Percentiles rank a stretch among this genome's conserved stretches.
Evolutionary conservation across 805 yeast genomes (phyloP).

Genomic region (Sungouiella thailandica): DNA sequence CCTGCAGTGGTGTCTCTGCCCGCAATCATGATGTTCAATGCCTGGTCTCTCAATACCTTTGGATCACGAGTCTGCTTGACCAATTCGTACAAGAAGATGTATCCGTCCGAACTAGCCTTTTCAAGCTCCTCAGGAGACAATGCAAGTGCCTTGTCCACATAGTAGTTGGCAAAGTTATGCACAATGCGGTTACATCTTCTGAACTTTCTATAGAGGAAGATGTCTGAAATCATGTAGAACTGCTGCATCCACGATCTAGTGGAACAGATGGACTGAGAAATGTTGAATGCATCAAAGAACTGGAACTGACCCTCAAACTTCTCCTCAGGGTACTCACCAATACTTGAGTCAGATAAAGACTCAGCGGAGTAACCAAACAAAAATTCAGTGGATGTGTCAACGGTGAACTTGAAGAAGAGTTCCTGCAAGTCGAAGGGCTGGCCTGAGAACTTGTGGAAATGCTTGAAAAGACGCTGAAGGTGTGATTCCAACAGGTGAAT

Average conservation of each 20-base stretch:
- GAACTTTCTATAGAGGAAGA: conserved; percentile 2
- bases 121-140: conserved; percentile 7
- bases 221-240: conserved; percentile 3
- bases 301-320: conserved; percentile 7
- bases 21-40: conserved; percentile 13
- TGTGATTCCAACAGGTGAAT: conserved; percentile 30
- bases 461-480: conserved; percentile 22
- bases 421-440: conserved; percentile 11
- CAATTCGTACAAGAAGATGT: conserved; percentile 11
- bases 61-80: conserved; percentile 11
- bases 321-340: conserved; percentile 4
- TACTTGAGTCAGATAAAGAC: conserved; percentile 3
- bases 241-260: conserved; percentile 10
- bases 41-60: conserved; percentile 10
- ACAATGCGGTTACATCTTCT: conserved; percentile 4
- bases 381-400: conserved; percentile 14
- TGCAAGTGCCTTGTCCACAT: conserved; percentile 6
- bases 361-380: conserved; percentile 11
- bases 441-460: conserved; percentile 10
- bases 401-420: conserved; percentile 10
- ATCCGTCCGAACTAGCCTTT: conserved; percentile 3
- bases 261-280: conserved; percentile 6
- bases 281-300: conserved; percentile 10
- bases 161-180: conserved; percentile 9
- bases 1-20: conserved; percentile 15